phyloP scores from a whole-genome alignment of 129 eudicot genomes.

The Lactuca sativa region DNA sequence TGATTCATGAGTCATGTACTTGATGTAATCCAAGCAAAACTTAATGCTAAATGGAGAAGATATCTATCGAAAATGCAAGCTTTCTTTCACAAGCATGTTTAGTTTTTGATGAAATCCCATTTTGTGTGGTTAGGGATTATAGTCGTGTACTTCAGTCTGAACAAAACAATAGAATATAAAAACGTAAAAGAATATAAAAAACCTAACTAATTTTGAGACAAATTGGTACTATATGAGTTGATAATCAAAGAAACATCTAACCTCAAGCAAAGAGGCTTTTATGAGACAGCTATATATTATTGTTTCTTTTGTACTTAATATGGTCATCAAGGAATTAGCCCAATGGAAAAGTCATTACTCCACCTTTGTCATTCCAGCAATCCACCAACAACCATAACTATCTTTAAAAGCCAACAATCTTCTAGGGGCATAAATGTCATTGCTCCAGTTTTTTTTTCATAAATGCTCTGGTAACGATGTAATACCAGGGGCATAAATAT shows the following conservation, averaged over 20 bases:
- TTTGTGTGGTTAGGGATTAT: conserved; percentile 79
- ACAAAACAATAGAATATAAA: conserved; percentile 22
- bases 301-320: too few species aligned
- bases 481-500: too few species aligned
- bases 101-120: conserved; percentile 80
- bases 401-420: too few species aligned
- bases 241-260: conserved; percentile 19
- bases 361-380: too few species aligned
- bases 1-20: background rate
- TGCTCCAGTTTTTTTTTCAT: too few species aligned
- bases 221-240: conserved; percentile 14
- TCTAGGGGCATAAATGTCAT: too few species aligned
- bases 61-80: conserved; percentile 79
- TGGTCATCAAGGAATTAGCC: too few species aligned
- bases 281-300: conserved; percentile 20
- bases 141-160: conserved; percentile 77
- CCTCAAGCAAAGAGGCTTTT: conserved; percentile 67
- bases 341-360: too few species aligned
- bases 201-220: conserved; percentile 4
- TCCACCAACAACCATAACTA: too few species aligned
- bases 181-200: conserved; percentile 3
- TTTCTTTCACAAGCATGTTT: conserved; percentile 77
- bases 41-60: conserved; percentile 18
- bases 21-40: background rate
- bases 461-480: too few species aligned